Conservation (phyloP, 352 stramenopile species). For the Phytophthora rubi region DNA sequence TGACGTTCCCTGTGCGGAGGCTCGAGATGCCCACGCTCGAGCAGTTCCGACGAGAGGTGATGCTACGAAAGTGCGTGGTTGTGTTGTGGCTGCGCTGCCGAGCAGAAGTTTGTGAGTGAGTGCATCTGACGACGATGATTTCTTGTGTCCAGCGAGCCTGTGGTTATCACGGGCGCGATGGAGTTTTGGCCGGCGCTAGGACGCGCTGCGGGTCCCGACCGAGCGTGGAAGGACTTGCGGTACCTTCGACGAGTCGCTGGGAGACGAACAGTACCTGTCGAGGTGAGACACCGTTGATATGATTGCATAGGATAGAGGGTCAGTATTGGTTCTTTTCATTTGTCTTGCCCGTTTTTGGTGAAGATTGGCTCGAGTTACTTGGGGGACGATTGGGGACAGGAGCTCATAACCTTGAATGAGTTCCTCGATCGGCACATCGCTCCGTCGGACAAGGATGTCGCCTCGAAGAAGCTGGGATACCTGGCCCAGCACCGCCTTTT, state of each 20-base stretch:
- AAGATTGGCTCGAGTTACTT: conserved; percentile 84
- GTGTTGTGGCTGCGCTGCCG: not conserved
- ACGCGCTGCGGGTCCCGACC: conserved; percentile 26
- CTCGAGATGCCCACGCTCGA: conserved; percentile 66
- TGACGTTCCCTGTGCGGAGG: conserved; percentile 51
- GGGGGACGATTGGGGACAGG: conserved; percentile 78
- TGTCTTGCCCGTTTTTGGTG: not conserved
- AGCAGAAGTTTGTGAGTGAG: too few relatives aligned
- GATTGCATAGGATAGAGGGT: not conserved
- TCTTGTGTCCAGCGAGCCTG: conserved; percentile 47
- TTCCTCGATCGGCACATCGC: conserved; percentile 65
- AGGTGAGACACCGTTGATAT: conserved; percentile 41
- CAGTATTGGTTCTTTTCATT: not conserved
- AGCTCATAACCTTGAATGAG: conserved; percentile 83
- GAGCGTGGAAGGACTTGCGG: conserved; percentile 63
- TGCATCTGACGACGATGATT: conserved; percentile 4
- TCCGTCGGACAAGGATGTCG: not conserved
- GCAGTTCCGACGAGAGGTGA: conserved; percentile 57
- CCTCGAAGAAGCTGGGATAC: conserved; percentile 57
- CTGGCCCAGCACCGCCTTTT: conserved; percentile 91
- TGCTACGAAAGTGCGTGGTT: conserved; percentile 57
- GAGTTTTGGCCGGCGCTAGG: conserved; percentile 85
- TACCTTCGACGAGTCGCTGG: conserved; percentile 81
- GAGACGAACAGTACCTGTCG: conserved; percentile 79
- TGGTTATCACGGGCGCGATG: conserved; percentile 83